These are phyloP conservation scores for Saussurea involucrata DNA, from an alignment of 129 eudicot genomes.

Conservation along the genomic window DNA sequence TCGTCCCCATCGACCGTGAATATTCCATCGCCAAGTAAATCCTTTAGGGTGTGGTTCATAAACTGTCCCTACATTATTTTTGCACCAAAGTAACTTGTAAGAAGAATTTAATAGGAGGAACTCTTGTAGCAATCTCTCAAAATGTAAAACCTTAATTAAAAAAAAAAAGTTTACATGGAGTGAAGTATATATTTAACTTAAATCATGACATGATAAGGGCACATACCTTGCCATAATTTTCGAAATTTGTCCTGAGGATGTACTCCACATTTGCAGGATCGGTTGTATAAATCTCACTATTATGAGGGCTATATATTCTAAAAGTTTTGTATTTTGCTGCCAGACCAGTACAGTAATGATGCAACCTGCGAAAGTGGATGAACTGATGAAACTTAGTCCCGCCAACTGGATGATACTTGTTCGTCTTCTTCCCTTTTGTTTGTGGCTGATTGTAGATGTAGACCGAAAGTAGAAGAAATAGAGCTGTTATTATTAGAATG, in stretches of 20 bases:
- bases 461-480: not conserved
- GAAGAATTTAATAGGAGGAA: not conserved
- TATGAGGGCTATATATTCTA: not conserved
- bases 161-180: not conserved
- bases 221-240: not conserved
- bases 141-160: not conserved
- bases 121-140: not conserved
- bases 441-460: not conserved
- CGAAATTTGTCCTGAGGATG: not conserved
- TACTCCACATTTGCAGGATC: not conserved
- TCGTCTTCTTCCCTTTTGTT: not conserved
- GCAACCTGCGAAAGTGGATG: constrained; percentile 2
- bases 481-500: not conserved
- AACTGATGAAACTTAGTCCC: constrained; percentile 13
- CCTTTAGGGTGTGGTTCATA: not conserved
- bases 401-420: constrained; percentile 17
- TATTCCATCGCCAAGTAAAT: constrained; percentile 12
- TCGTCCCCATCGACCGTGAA: constrained; percentile 55
- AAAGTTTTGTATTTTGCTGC: constrained; percentile 7
- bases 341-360: constrained; percentile 10
- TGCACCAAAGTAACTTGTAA: not conserved
- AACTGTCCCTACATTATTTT: not conserved
- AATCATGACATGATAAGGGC: not conserved
- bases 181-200: no score
- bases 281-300: not conserved